A percentile compares a stretch with the other conserved stretches of the same genome.
Conservation (phyloP, 352 stramenopile species). For the Phytophthora ramorum region DNA sequence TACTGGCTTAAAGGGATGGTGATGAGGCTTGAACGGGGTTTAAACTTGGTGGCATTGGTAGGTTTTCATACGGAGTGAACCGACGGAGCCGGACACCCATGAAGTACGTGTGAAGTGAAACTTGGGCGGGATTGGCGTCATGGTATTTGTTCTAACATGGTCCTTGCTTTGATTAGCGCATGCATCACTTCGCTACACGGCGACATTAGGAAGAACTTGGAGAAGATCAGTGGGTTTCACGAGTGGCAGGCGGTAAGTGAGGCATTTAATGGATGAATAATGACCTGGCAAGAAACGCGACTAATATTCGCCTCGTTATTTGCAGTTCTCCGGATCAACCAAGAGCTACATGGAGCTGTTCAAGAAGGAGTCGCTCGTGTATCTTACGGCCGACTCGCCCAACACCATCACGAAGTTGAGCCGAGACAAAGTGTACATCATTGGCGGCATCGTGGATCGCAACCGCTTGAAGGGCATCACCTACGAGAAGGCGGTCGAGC, state of each 20-base stretch:
- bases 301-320: conserved; percentile 34
- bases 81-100: conserved; percentile 59
- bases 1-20: conserved; percentile 1
- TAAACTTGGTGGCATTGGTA: conserved; percentile 23
- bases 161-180: conserved; percentile 35
- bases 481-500: conserved; percentile 90
- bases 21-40: neutral
- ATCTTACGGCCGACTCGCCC: conserved; percentile 95
- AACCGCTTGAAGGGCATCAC: conserved; percentile 96
- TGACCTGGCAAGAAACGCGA: neutral
- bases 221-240: conserved; percentile 93
- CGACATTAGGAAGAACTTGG: conserved; percentile 80
- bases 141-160: neutral
- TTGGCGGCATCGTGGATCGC: conserved; percentile 97
- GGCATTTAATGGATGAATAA: neutral
- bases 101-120: conserved; percentile 39
- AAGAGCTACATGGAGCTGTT: conserved; percentile 81
- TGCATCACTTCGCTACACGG: conserved; percentile 78
- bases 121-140: neutral
- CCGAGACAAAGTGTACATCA: conserved; percentile 94
- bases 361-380: conserved; percentile 91
- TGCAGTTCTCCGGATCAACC: conserved; percentile 63
- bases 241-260: conserved; percentile 70
- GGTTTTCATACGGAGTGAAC: conserved; percentile 88
- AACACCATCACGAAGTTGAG: conserved; percentile 91